These are phyloP conservation scores for Aquanectria penicillioides DNA, from an alignment of 2,329 filamentous ascomycete genomes.

Conservation along the genomic window DNA sequence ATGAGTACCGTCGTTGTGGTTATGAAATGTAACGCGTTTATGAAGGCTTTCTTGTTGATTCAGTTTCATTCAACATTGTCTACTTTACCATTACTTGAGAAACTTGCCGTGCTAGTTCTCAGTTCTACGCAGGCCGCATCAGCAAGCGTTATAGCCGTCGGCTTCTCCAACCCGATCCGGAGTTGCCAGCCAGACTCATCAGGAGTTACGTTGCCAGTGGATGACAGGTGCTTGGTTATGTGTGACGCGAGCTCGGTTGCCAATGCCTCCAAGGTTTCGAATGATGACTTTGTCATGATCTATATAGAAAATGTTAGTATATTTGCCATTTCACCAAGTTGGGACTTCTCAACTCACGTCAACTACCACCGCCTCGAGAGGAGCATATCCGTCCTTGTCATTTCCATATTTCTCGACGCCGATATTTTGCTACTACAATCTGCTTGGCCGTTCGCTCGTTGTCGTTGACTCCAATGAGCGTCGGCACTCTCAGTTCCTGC, in stretches of 20 bases:
- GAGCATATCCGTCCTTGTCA: conserved; percentile 60
- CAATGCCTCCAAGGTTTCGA: conserved; percentile 72
- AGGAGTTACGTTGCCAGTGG: background rate
- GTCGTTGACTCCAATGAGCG: conserved; percentile 76
- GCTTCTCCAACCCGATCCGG: conserved; percentile 74
- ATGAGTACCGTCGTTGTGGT: too few relatives aligned
- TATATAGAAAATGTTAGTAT: conserved; percentile 39
- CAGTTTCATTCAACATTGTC: background rate
- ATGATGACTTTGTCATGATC: conserved; percentile 66
- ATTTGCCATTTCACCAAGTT: background rate
- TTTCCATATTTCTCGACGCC: conserved; percentile 65
- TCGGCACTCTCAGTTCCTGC: conserved; percentile 69
- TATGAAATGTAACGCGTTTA: too few relatives aligned
- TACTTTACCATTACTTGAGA: background rate
- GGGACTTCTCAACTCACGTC: conserved; percentile 56
- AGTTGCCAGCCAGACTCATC: conserved; percentile 56
- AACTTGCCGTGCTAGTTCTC: conserved; percentile 38
- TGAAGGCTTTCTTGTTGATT: background rate
- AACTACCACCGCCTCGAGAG: conserved; percentile 68
- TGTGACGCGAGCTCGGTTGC: conserved; percentile 58
- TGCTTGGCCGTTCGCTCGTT: conserved; percentile 77
- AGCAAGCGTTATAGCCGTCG: conserved; percentile 76
- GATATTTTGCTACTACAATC: conserved; percentile 70
- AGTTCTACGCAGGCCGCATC: conserved; percentile 75
- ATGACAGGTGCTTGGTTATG: conserved; percentile 56